A percentile compares a stretch with the other conserved stretches of the same genome.
phyloP scores from a whole-genome alignment of 345 rosid species.

The Angophora floribunda region DNA sequence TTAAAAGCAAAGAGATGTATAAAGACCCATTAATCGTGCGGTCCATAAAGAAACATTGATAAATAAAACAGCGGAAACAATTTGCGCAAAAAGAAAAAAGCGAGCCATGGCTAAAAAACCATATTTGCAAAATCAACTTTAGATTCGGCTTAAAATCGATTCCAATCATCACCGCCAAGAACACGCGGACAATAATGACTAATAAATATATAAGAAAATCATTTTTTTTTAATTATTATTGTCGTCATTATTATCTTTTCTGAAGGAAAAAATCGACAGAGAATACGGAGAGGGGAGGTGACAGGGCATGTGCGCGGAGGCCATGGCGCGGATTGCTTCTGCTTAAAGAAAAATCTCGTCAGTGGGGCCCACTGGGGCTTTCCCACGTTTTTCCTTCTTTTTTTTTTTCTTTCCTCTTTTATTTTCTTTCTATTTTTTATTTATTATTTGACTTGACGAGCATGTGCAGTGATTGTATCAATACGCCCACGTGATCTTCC shows the following conservation, averaged over 20 bases:
- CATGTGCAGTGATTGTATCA: not conserved
- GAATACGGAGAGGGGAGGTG: not conserved
- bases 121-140: not conserved
- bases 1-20: not conserved
- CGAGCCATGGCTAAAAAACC: not conserved
- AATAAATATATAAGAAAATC: not conserved
- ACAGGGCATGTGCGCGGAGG: not conserved
- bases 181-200: not conserved
- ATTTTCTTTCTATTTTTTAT: not conserved
- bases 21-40: not conserved
- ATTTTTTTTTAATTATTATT: not conserved
- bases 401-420: not conserved
- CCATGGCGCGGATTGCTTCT: not conserved
- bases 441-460: no score
- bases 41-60: not conserved
- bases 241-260: not conserved
- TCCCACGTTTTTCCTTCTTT: not conserved
- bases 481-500: not conserved
- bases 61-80: not conserved
- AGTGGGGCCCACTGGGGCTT: not conserved
- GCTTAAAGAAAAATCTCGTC: not conserved
- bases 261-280: not conserved
- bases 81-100: not conserved
- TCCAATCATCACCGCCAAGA: not conserved
- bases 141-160: not conserved